A percentile compares a stretch with the other conserved stretches of the same genome.
Conservation (phyloP, 2,329 filamentous ascomycete genomes). For the Apiospora saccharicola region DNA sequence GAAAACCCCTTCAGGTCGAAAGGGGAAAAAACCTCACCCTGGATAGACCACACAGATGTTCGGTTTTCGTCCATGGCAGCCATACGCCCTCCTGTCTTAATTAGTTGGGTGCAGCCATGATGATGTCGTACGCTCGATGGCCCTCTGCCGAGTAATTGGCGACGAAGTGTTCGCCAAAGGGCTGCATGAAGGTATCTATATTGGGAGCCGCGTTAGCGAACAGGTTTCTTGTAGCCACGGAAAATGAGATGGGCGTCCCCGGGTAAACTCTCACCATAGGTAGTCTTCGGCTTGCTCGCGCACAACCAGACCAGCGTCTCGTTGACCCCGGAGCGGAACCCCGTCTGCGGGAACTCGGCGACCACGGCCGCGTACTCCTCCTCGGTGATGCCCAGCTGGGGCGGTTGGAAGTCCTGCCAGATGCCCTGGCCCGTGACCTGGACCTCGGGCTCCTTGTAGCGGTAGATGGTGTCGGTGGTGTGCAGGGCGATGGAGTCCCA, state of each 20-base stretch:
- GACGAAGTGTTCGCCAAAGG: slow-evolving; percentile 30
- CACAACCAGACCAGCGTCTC: slow-evolving; percentile 50
- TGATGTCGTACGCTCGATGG: slow-evolving; percentile 23
- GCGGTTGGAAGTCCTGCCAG: slow-evolving; percentile 48
- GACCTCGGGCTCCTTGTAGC: slow-evolving; percentile 53
- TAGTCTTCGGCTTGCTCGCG: slow-evolving; percentile 48
- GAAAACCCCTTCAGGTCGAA: no score
- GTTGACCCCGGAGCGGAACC: slow-evolving; percentile 45
- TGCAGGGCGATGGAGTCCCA: slow-evolving; percentile 60
- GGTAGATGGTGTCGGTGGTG: slow-evolving; percentile 45
- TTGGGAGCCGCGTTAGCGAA: background rate
- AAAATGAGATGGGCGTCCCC: background rate
- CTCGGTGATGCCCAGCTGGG: slow-evolving; percentile 40
- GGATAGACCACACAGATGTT: no score
- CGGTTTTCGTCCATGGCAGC: no score
- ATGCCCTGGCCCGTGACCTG: slow-evolving; percentile 44
- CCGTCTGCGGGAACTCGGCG: slow-evolving; percentile 44
- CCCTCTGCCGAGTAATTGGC: slow-evolving; percentile 27
- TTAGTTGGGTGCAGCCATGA: background rate
- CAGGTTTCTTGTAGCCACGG: background rate
- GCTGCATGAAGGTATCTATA: slow-evolving; percentile 32
- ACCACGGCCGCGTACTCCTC: slow-evolving; percentile 44
- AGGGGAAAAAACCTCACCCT: no score
- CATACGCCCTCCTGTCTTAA: background rate
- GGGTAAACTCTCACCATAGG: slow-evolving; percentile 35